Evolutionary conservation across 2,329 filamentous ascomycete genomes (phyloP), one percentile per base, ranked within the genome.

Genomic region (Diaporthe ilicicola): DNA sequence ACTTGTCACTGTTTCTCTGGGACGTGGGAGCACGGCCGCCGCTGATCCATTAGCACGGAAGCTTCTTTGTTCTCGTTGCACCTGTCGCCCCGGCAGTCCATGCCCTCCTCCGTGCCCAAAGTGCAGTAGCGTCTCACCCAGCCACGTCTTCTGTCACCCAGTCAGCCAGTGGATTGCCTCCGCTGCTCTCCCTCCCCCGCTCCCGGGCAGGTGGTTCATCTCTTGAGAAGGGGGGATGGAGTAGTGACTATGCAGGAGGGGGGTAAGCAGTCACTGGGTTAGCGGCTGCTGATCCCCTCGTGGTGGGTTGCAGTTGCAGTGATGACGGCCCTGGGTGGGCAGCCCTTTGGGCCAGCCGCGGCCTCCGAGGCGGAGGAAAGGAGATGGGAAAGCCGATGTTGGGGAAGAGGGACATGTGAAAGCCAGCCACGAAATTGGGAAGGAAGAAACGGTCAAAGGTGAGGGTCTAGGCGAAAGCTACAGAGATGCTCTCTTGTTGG

Each of bases 341-440:
- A 37, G n/a, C n/a, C 8, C 42, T 64, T 64, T 50, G 27, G 13
- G 1, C 44, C 54, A 64, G 59, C 59, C 59, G 59, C 59, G 59
- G 59, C 59, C 59, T 22, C 59, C 59, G 59, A 64, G 59, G 59
- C 59, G 59, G 59, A 48, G 42, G 34, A 24, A 48, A n/a, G 37
- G 55, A 62, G 13, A 17, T 1, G 56, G 19, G 29, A 12, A 29
- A n/a, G 13, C 13, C 42, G 19, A 27, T 4, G 29, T n/a, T n/a
- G n/a, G n/a, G n/a, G n/a, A n/a, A n/a, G n/a, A n/a, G 42, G 24
- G 24, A 27, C 59, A 64, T 64, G 59, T 64, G 59, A 64, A 64
- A 50, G 44, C 59, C 59, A 64, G 44, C 44, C 59, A 37, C 59
- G 9, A 44, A 37, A 50, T 50, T 50, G 44, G 29, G 27, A 3